Percentiles rank a stretch among this genome's conserved stretches.
Evolutionary conservation across 306 rosid genomes (phyloP).

Genomic region (Cicer chorassanicum): DNA sequence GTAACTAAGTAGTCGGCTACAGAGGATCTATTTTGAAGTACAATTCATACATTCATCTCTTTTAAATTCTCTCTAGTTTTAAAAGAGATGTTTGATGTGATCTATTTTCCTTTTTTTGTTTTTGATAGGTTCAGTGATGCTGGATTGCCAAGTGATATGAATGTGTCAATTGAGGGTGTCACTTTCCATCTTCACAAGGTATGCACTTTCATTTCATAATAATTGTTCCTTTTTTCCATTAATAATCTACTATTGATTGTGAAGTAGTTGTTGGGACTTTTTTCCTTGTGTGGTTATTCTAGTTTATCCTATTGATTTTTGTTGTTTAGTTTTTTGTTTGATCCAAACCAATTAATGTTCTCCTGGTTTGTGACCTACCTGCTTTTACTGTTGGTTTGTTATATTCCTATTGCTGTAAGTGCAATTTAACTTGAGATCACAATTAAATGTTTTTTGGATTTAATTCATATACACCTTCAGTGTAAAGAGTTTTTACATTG

Average conservation of each 20-base stretch:
- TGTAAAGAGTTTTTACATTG: too few species aligned
- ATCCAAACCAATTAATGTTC: slow-evolving; percentile 17
- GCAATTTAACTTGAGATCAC: not conserved
- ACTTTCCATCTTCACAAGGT: slow-evolving; percentile 93
- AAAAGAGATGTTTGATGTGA: slow-evolving; percentile 34
- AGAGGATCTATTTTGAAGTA: slow-evolving; percentile 6
- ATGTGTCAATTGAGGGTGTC: slow-evolving; percentile 59
- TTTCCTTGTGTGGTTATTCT: slow-evolving; percentile 41
- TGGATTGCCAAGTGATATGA: slow-evolving; percentile 76
- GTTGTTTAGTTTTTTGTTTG: slow-evolving; percentile 16
- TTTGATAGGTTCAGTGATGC: slow-evolving; percentile 70
- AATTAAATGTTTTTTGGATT: not conserved
- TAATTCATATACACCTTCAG: too few species aligned
- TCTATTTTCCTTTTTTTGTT: slow-evolving; percentile 19
- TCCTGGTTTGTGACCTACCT: slow-evolving; percentile 27
- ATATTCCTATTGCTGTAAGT: slow-evolving; percentile 17
- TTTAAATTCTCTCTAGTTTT: slow-evolving; percentile 1
- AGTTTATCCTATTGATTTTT: slow-evolving; percentile 25
- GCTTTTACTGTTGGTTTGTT: slow-evolving; percentile 28
- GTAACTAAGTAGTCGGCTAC: too few species aligned
- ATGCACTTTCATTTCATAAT: slow-evolving; percentile 13
- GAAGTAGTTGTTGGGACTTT: slow-evolving; percentile 16
- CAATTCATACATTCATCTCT: slow-evolving; percentile 38
- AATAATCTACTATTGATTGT: not conserved
- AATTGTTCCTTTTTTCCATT: slow-evolving; percentile 22